phyloP scores from a whole-genome alignment of 768 basidiomycete genomes.

The Lactifluus volemus region DNA sequence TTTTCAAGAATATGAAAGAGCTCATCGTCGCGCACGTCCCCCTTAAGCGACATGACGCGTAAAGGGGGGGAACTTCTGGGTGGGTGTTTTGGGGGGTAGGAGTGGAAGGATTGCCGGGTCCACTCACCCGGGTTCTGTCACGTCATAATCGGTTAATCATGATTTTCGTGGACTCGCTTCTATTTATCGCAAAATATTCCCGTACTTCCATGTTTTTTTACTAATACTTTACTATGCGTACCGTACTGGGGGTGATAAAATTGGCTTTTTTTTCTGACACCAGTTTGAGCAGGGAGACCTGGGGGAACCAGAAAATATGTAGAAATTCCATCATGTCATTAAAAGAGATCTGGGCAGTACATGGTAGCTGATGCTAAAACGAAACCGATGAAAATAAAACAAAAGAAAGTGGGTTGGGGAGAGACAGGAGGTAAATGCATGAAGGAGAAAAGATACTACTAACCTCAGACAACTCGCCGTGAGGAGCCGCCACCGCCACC shows the following conservation, averaged over 20 bases:
- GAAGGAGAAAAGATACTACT: not conserved
- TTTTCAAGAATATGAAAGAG: not conserved
- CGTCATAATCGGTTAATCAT: too few species aligned
- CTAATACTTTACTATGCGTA: too few species aligned
- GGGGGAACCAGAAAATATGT: not conserved
- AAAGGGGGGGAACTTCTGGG: too few species aligned
- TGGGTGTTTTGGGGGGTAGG: too few species aligned
- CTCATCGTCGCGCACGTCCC: not conserved
- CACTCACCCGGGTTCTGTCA: too few species aligned
- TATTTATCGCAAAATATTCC: too few species aligned
- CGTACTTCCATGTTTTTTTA: too few species aligned
- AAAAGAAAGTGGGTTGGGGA: not conserved
- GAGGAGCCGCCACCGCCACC: conserved; percentile 10
- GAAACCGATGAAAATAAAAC: not conserved
- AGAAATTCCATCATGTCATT: conserved; percentile 9
- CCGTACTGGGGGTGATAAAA: too few species aligned
- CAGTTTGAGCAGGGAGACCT: too few species aligned
- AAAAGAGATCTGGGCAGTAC: conserved; percentile 16
- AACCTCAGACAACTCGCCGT: conserved; percentile 39
- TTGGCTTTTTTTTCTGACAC: too few species aligned
- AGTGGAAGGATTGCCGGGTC: too few species aligned
- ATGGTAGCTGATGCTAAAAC: conserved; percentile 8
- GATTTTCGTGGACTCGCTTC: too few species aligned
- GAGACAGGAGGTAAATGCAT: not conserved
- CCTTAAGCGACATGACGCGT: not conserved